phyloP scores from a whole-genome alignment of 805 yeast genomes.

The Wickerhamiella domercqiae region DNA sequence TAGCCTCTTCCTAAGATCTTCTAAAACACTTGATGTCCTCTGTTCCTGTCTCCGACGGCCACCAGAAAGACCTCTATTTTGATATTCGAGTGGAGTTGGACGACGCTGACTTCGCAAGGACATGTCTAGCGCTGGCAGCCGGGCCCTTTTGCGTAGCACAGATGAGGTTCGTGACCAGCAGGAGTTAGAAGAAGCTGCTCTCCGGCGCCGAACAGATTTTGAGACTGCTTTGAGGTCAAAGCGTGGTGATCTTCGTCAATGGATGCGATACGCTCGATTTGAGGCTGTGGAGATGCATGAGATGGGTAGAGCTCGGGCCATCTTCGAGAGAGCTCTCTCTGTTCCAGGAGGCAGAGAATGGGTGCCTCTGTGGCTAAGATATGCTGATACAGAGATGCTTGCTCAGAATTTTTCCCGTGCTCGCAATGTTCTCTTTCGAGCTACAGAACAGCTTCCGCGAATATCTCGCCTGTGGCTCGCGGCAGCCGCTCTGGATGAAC shows the following conservation, averaged over 20 bases:
- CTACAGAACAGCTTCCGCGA: slow-evolving; percentile 56
- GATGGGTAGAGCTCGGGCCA: slow-evolving; percentile 61
- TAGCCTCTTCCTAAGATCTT: too few species aligned
- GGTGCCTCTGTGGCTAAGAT: slow-evolving; percentile 75
- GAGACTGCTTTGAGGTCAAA: slow-evolving; percentile 82
- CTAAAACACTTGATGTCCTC: too few species aligned
- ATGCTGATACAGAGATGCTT: slow-evolving; percentile 63
- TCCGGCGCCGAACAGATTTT: slow-evolving; percentile 42
- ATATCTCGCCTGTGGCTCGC: slow-evolving; percentile 78
- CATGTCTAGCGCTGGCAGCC: too few species aligned
- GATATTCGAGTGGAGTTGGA: too few species aligned
- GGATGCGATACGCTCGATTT: slow-evolving; percentile 85
- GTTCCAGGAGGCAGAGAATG: slow-evolving; percentile 50
- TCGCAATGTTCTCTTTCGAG: slow-evolving; percentile 66
- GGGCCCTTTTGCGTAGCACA: not conserved
- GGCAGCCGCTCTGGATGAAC: slow-evolving; percentile 71
- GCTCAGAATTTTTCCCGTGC: slow-evolving; percentile 73
- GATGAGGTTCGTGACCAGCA: not conserved
- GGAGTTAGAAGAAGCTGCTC: not conserved
- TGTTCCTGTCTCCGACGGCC: too few species aligned
- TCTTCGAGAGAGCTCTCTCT: slow-evolving; percentile 74
- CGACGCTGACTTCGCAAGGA: too few species aligned
- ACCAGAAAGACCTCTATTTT: too few species aligned
- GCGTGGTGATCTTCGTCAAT: slow-evolving; percentile 65
- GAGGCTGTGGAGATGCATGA: slow-evolving; percentile 65